Evolutionary conservation across 2,329 filamentous ascomycete species (phyloP).

Genomic region (Fusarium mangiferae): DNA sequence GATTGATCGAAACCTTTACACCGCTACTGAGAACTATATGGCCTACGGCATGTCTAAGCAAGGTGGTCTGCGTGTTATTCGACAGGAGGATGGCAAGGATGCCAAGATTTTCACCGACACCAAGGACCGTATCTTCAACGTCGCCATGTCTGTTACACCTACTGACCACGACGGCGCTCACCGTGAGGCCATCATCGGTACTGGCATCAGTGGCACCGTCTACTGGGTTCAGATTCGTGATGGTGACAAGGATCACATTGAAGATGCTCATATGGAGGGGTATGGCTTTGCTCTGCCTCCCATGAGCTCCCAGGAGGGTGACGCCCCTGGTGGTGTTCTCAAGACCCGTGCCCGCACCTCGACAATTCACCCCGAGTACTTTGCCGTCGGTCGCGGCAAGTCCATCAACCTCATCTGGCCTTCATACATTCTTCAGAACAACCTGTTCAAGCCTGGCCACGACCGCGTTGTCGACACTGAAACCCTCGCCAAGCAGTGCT

Average conservation of each 20-base stretch:
- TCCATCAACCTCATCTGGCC: constrained; percentile 91
- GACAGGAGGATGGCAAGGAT: constrained; percentile 92
- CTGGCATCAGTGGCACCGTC: constrained; percentile 94
- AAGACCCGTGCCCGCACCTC: constrained; percentile 96
- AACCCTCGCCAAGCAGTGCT: constrained; percentile 85
- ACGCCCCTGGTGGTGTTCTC: constrained; percentile 88
- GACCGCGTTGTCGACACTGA: constrained; percentile 85
- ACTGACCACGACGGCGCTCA: constrained; percentile 65
- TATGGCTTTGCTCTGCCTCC: constrained; percentile 92
- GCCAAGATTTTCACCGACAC: constrained; percentile 92
- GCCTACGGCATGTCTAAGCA: constrained; percentile 94
- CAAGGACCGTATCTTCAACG: constrained; percentile 94
- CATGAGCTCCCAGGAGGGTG: constrained; percentile 85
- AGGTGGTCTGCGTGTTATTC: constrained; percentile 90
- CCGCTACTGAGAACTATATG: constrained; percentile 90
- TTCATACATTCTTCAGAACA: constrained; percentile 69
- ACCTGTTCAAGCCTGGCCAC: constrained; percentile 70
- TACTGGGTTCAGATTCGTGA: constrained; percentile 91
- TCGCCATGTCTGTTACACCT: constrained; percentile 80
- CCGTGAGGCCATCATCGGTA: constrained; percentile 87
- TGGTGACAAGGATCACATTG: constrained; percentile 80
- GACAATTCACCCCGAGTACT: constrained; percentile 89
- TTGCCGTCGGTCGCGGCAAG: constrained; percentile 94
- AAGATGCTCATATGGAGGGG: constrained; percentile 81
- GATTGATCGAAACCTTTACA: constrained; percentile 91